Conservation (phyloP, 2,329 filamentous ascomycete species). For the Trichoderma oligosporum region DNA sequence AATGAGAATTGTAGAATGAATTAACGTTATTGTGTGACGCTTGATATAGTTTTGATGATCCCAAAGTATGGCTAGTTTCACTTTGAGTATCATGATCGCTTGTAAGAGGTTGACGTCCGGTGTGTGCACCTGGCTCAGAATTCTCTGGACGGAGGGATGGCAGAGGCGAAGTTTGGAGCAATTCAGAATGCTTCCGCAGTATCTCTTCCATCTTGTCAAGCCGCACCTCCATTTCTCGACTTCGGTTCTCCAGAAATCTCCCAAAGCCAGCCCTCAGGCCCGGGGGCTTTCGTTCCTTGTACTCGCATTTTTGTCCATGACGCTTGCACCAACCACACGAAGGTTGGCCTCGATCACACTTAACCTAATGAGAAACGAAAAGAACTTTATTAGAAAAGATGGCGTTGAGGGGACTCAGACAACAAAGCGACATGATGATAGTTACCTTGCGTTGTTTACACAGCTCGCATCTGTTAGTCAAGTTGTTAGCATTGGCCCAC, state of each 20-base stretch:
- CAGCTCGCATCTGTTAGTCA: conserved; percentile 60
- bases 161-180: conserved; percentile 55
- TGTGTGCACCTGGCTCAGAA: conserved; percentile 41
- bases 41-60: conserved; percentile 47
- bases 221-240: conserved; percentile 16
- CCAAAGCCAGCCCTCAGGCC: conserved; percentile 65
- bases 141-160: conserved; percentile 31
- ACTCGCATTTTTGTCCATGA: conserved; percentile 61
- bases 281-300: conserved; percentile 66
- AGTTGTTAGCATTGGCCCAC: not conserved
- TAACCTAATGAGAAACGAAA: conserved; percentile 52
- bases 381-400: conserved; percentile 18
- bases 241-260: conserved; percentile 67
- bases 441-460: conserved; percentile 77
- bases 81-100: conserved; percentile 56
- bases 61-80: conserved; percentile 46
- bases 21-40: conserved; percentile 55
- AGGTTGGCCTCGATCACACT: conserved; percentile 73
- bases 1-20: conserved; percentile 33
- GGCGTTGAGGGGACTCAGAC: not conserved
- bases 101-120: conserved; percentile 48
- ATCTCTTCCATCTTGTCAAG: conserved; percentile 66
- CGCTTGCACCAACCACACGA: conserved; percentile 65
- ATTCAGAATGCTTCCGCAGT: conserved; percentile 61
- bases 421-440: conserved; percentile 5